Conservation (phyloP, 1,284 basidiomycete species). For the Cutaneotrichosporon cavernicola region DNA sequence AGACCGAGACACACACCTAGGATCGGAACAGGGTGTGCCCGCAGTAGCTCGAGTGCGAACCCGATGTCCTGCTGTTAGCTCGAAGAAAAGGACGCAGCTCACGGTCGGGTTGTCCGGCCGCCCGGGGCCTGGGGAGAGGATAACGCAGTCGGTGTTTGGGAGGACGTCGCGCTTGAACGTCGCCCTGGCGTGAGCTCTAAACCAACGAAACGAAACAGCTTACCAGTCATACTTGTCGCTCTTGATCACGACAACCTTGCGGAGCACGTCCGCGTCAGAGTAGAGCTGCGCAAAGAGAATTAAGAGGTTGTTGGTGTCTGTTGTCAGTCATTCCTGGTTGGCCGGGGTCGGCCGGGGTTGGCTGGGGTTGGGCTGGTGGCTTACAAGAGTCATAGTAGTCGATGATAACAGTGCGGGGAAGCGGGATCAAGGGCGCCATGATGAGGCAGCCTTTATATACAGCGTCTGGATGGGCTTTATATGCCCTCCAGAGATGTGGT, state of each 20-base stretch:
- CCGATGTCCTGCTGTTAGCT: conserved; percentile 47
- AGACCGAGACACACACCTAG: conserved; percentile 79
- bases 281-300: conserved; percentile 52
- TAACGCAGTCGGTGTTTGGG: conserved; percentile 52
- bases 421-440: conserved; percentile 25
- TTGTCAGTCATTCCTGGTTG: background rate
- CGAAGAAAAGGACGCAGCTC: conserved; percentile 9
- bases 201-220: conserved; percentile 2
- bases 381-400: conserved; percentile 54
- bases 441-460: background rate
- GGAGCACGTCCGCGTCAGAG: conserved; percentile 45
- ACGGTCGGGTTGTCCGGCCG: conserved; percentile 47
- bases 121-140: conserved; percentile 54
- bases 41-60: conserved; percentile 48
- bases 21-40: conserved; percentile 44
- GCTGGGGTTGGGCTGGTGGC: conserved; percentile 16
- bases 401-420: conserved; percentile 51
- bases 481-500: no score
- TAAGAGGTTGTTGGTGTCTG: conserved; percentile 54
- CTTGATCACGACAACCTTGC: conserved; percentile 52
- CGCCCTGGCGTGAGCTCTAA: conserved; percentile 32
- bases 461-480: background rate
- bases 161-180: conserved; percentile 44
- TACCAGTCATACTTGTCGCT: conserved; percentile 52
- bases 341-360: background rate